Evolutionary conservation across 2,329 filamentous ascomycete species (phyloP), one percentile per base, ranked within the genome.

Genomic region (Hortaea werneckii): DNA sequence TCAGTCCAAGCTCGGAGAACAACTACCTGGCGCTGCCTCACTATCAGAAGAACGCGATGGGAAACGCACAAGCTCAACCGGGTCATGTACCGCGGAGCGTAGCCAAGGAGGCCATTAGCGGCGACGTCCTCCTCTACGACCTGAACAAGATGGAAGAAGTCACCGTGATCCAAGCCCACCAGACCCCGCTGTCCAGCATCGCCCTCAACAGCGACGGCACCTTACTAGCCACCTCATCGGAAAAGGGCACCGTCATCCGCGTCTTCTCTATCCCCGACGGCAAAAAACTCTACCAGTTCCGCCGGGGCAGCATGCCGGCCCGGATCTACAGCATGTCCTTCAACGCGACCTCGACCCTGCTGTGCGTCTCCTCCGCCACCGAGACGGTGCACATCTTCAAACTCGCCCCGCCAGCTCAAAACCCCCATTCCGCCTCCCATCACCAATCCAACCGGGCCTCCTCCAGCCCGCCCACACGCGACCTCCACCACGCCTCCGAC

Each of bases 261-360:
- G 88, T 98, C 43, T 98, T 98, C 66, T 87, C 87, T 1, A 80
- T 98, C 1, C 92, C 92, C 2, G 80, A 82, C 52, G 92, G 87
- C 8, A 83, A 90, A 59, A 98, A 96, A 65, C 76, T 98, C 12
- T 96, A 89, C 65, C 90, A 98, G 63, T 98, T 98, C 68, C 80
- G 92, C 49, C 81, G 92, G 53, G 92, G 92, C 38, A 95, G 90
- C 2, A 95, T 95, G 66, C 92, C 92, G 0, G 89, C 89, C 1
- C 84, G 87, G 37, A 98, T 98, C 56, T 95, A 89, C 69, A 94
- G 88, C 77, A 95, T 98, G 88, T 94, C 89, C 1, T 98, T 98
- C 70, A 98, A 98, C 65, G 82, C 88, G 42, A 88, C 85, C 48
- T 94, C 89, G 2, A 95, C 89, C 1, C 74, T 98, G 8, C 78